Percentiles rank a stretch among this genome's conserved stretches.
phyloP scores from a whole-genome alignment of 2,329 filamentous ascomycete species.

The Cladosporium sp. region DNA sequence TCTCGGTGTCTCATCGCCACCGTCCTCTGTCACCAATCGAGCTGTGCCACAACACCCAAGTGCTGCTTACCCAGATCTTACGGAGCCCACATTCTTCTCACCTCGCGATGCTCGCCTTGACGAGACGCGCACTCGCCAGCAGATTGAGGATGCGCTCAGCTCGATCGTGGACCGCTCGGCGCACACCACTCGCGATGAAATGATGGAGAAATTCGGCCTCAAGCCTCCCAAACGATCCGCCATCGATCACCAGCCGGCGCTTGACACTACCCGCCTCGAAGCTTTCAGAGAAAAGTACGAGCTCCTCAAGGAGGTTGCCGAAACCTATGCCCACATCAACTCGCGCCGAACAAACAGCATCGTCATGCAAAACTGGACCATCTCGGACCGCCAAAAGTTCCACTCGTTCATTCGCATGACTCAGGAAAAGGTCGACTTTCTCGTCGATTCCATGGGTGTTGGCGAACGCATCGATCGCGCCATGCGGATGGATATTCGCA shows the following conservation, averaged over 20 bases:
- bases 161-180: constrained; percentile 44
- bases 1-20: constrained; percentile 43
- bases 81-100: constrained; percentile 43
- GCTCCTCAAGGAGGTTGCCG: constrained; percentile 37
- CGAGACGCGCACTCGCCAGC: constrained; percentile 33
- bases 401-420: constrained; percentile 38
- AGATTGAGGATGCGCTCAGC: constrained; percentile 38
- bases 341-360: constrained; percentile 28
- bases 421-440: constrained; percentile 40
- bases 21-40: constrained; percentile 38
- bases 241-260: constrained; percentile 35
- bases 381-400: constrained; percentile 40
- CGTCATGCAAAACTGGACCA: constrained; percentile 35
- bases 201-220: constrained; percentile 45
- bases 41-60: constrained; percentile 43
- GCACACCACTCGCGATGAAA: constrained; percentile 36
- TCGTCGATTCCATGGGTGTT: constrained; percentile 41
- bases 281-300: constrained; percentile 43
- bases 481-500: constrained; percentile 42
- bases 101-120: constrained; percentile 41
- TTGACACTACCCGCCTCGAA: constrained; percentile 43
- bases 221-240: constrained; percentile 41
- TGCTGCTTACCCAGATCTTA: constrained; percentile 41
- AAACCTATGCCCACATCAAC: constrained; percentile 31
- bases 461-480: constrained; percentile 42